Conservation (phyloP, 352 stramenopile genomes). For the Elongisporangium prolatum region DNA sequence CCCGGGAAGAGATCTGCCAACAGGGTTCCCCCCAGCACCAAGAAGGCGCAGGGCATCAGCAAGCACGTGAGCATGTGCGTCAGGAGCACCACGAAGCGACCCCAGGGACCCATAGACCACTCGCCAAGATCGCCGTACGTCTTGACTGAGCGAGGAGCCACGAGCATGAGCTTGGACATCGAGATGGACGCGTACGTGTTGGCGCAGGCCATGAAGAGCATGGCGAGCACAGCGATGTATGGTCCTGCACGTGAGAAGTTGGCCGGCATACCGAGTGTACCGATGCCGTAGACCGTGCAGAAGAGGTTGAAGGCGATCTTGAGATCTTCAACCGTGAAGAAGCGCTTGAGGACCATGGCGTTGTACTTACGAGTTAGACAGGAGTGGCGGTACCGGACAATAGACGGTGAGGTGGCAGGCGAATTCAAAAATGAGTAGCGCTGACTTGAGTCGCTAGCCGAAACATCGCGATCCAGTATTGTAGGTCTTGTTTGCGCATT, state of each 20-base stretch:
- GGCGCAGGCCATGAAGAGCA: conserved; percentile 44
- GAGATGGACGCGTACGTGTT: conserved; percentile 45
- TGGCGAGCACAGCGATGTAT: conserved; percentile 26
- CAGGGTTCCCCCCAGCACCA: conserved; percentile 35
- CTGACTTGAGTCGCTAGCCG: neutral
- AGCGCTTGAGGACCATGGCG: conserved; percentile 3
- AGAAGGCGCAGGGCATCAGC: conserved; percentile 33
- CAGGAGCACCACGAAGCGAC: conserved; percentile 27
- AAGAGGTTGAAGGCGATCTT: conserved; percentile 43
- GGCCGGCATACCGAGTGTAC: conserved; percentile 47
- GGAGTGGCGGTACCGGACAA: neutral
- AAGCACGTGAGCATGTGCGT: conserved; percentile 36
- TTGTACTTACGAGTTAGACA: neutral
- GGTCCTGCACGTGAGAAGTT: conserved; percentile 53
- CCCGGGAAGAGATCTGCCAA: conserved; percentile 37
- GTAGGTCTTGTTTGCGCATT: neutral
- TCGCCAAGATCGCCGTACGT: conserved; percentile 46
- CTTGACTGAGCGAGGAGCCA: conserved; percentile 31
- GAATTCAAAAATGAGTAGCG: neutral
- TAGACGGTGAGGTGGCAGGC: neutral
- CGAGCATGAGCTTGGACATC: conserved; percentile 42
- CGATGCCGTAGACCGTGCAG: conserved; percentile 55
- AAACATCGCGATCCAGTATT: neutral
- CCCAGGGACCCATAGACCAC: conserved; percentile 31
- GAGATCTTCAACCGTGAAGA: conserved; percentile 37